Conservation (phyloP, 441 rosid species). For the Corymbia calophylla region DNA sequence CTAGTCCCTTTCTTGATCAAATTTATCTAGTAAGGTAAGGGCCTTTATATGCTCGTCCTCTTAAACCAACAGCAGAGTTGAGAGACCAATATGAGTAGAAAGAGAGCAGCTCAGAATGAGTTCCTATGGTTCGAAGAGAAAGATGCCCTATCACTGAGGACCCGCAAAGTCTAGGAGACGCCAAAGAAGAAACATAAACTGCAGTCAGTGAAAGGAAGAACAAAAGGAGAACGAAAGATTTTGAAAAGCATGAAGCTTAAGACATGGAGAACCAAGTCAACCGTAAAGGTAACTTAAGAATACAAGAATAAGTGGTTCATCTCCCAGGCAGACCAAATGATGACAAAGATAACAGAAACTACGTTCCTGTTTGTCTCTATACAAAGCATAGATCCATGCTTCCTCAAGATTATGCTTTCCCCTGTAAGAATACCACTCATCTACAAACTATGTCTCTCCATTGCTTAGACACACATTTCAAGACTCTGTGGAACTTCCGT, state of each 20-base stretch:
- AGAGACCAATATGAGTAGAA: neutral
- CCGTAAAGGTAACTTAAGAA: neutral
- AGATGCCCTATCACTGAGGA: slow-evolving; percentile 67
- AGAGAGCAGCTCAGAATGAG: slow-evolving; percentile 3
- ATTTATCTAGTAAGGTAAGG: neutral
- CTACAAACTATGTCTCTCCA: slow-evolving; percentile 65
- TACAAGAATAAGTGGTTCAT: neutral
- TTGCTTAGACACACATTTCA: slow-evolving; percentile 66
- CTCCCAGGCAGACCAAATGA: neutral
- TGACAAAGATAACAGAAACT: slow-evolving; percentile 21
- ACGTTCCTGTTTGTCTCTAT: slow-evolving; percentile 36
- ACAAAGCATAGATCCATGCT: slow-evolving; percentile 79
- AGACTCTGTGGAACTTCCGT: slow-evolving; percentile 33
- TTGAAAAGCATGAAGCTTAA: neutral
- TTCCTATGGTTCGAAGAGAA: slow-evolving; percentile 1
- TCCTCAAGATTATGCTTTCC: slow-evolving; percentile 45
- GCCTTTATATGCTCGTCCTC: neutral
- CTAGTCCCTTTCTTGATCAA: no score
- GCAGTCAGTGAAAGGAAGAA: slow-evolving; percentile 19
- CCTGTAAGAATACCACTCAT: slow-evolving; percentile 49
- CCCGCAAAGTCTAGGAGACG: slow-evolving; percentile 65
- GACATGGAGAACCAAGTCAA: neutral
- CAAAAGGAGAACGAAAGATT: neutral
- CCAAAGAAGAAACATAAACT: slow-evolving; percentile 22
- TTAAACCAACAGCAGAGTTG: neutral